These are phyloP conservation scores for Allium cepa DNA, from an alignment of 106 monocot species.

Conservation along the genomic window DNA sequence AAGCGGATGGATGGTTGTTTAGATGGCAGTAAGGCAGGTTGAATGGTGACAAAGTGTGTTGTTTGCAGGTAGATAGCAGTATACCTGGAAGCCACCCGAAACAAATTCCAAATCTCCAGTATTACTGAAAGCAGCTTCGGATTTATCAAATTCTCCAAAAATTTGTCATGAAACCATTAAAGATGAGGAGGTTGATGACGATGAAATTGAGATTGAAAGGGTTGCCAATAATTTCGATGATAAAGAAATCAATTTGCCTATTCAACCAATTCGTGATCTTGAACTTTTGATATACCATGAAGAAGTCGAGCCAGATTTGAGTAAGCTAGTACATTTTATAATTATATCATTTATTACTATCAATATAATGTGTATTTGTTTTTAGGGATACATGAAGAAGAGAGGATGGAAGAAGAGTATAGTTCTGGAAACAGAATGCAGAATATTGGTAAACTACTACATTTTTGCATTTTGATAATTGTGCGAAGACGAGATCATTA, in stretches of 20 bases:
- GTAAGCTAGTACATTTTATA: slow-evolving; percentile 2
- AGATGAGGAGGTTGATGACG: slow-evolving; percentile 8
- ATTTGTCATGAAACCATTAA: slow-evolving; percentile 7
- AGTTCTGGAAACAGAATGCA: slow-evolving; percentile 39
- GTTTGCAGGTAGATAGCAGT: too few relatives aligned
- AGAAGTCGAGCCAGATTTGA: slow-evolving; percentile 17
- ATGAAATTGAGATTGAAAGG: slow-evolving; percentile 29
- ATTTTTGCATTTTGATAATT: too few relatives aligned
- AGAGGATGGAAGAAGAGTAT: slow-evolving; percentile 10
- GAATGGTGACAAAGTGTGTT: too few relatives aligned
- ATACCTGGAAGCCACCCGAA: slow-evolving; percentile 66
- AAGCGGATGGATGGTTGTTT: too few relatives aligned
- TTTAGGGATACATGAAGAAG: not conserved
- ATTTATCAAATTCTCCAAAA: not conserved
- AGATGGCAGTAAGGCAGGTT: too few relatives aligned
- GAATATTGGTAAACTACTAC: slow-evolving; percentile 51
- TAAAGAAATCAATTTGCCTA: slow-evolving; percentile 43
- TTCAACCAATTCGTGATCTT: slow-evolving; percentile 7
- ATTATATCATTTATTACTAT: not conserved
- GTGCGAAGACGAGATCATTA: too few relatives aligned
- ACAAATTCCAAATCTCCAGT: not conserved
- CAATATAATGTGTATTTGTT: not conserved
- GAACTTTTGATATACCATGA: not conserved
- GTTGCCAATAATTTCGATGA: slow-evolving; percentile 36
- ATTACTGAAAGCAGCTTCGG: too few relatives aligned